A percentile compares a stretch with the other conserved stretches of the same genome.
phyloP scores from a whole-genome alignment of 495 filamentous ascomycete species.

The Penicillium taxi region DNA sequence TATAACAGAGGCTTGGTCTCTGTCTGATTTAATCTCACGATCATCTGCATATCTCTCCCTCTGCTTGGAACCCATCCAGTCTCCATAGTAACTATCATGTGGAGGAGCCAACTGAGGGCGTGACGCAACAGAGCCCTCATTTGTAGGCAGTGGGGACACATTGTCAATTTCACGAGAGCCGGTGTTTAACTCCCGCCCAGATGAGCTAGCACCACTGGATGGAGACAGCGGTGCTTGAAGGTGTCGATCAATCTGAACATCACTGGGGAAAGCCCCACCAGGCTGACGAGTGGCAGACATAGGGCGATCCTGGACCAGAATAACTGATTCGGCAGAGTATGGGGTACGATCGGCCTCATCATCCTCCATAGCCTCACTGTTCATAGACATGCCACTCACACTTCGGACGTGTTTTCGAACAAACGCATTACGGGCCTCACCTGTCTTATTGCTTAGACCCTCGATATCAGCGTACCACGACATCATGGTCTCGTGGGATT shows the following conservation, averaged over 20 bases:
- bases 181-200: constrained; percentile 46
- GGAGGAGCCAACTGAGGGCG: constrained; percentile 12
- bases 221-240: constrained; percentile 68
- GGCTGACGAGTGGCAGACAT: constrained; percentile 53
- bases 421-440: constrained; percentile 80
- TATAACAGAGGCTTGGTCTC: constrained; percentile 16
- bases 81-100: constrained; percentile 38
- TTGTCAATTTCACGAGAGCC: constrained; percentile 7
- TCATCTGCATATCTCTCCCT: constrained; percentile 18
- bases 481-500: constrained; percentile 93
- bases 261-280: constrained; percentile 87
- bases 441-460: constrained; percentile 74
- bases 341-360: constrained; percentile 75
- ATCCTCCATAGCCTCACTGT: constrained; percentile 73
- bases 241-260: constrained; percentile 71
- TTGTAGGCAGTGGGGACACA: constrained; percentile 9
- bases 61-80: constrained; percentile 32
- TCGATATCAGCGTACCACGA: constrained; percentile 94
- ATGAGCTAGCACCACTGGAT: constrained; percentile 66
- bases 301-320: constrained; percentile 32
- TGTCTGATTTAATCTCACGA: constrained; percentile 17
- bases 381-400: constrained; percentile 58
- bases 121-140: constrained; percentile 6
- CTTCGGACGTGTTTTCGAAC: constrained; percentile 73
- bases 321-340: constrained; percentile 54